These are phyloP conservation scores for Gentiana dahurica DNA, from an alignment of 257 asterid genomes.

Conservation along the genomic window DNA sequence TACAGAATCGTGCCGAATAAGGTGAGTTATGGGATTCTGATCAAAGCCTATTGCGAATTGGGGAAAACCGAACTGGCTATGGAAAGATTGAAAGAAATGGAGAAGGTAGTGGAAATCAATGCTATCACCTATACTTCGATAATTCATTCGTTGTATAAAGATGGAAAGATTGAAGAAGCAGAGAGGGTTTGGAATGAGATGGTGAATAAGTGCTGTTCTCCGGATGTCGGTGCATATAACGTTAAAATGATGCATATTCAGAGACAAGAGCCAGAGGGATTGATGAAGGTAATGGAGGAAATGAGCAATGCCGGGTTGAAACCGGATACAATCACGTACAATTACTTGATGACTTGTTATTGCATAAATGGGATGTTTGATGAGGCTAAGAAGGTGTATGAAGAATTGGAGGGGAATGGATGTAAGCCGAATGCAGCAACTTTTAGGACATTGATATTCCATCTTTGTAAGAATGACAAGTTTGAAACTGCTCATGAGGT, in stretches of 20 bases:
- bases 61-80: slow-evolving; percentile 44
- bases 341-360: slow-evolving; percentile 67
- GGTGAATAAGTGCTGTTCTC: slow-evolving; percentile 32
- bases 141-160: slow-evolving; percentile 44
- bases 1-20: slow-evolving; percentile 44
- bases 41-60: slow-evolving; percentile 64
- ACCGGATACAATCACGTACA: slow-evolving; percentile 51
- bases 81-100: slow-evolving; percentile 45
- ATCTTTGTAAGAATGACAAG: slow-evolving; percentile 46
- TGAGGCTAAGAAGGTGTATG: slow-evolving; percentile 58
- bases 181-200: slow-evolving; percentile 58
- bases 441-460: slow-evolving; percentile 48
- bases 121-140: slow-evolving; percentile 35
- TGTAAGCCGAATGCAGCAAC: slow-evolving; percentile 57
- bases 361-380: slow-evolving; percentile 48
- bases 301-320: slow-evolving; percentile 40
- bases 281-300: slow-evolving; percentile 57
- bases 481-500: slow-evolving; percentile 45
- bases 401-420: slow-evolving; percentile 38
- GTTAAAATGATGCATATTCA: slow-evolving; percentile 42
- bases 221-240: slow-evolving; percentile 66
- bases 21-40: slow-evolving; percentile 55
- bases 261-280: slow-evolving; percentile 33
- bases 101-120: slow-evolving; percentile 37
- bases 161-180: slow-evolving; percentile 44